Base-by-base conservation (phyloP, 202 grass and related monocot species). In the Dendrocalamus latiflorus region DNA sequence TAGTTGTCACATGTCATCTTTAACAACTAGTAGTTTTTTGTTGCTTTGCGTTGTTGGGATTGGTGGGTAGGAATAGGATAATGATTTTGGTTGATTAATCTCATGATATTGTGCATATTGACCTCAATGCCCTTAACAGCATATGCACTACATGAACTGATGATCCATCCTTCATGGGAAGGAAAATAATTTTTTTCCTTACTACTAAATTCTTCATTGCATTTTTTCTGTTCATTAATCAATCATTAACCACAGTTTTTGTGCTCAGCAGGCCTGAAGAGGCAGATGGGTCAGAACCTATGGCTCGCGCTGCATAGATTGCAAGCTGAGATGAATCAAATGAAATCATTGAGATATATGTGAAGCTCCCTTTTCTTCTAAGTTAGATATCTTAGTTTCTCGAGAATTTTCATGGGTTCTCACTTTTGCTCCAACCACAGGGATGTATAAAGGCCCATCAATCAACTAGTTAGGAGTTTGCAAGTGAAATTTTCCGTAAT, bases 241-340 rank as follows among this genome's bases (percentile, higher is more conserved):
- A 80, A 43, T 45, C 36, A 44, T 8, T 80, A 55, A 86, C 68
- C 17, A 37, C 20, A 54, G 25, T 28, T 66, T 86, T 66, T 78
- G 21, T 83, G 68, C 38, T 47, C 53, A 37, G 39, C 80, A 90
- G 80, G 24, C 45, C 17, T 75, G 45, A 83, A 79, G 74, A 51
- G 3, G 37, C 60, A 51, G 60, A 60, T 28, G 68, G 42, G 4
- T 28, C 62, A 33, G 79, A 70, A 68, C 53, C 70, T 75, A 77
- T 55, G 25, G 80, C 43, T 51, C 3, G 26, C 0, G 37, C 61
- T 70, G 75, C 75, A 38, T 84, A 83, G 76, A 30, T 86, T 57
- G 11, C 41, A 33, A 36, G 16, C 42, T 73, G 60, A 84, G 21
- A 34, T 61, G 75, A 37, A 68, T 67, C 59, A 11, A 16, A 68